These are phyloP conservation scores for Saccharomycopsis sp. DNA, from an alignment of 805 yeast species.

Conservation along the genomic window DNA sequence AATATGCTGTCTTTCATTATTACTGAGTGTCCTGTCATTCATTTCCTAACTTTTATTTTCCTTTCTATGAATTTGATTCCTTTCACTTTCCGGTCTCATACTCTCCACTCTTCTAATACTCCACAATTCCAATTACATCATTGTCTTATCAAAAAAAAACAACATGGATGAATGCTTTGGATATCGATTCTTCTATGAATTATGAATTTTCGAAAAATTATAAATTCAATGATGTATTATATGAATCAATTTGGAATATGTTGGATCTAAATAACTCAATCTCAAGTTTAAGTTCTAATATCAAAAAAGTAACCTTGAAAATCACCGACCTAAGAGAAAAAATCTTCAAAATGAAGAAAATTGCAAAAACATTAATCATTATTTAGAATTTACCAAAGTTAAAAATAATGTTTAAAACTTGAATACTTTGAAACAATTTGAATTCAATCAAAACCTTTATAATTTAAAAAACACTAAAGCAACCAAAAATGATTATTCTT, in stretches of 20 bases:
- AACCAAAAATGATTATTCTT: background rate
- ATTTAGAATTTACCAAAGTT: conserved; percentile 3
- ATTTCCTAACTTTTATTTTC: no score
- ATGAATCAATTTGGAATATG: conserved; percentile 5
- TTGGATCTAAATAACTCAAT: conserved; percentile 11
- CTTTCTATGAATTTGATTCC: no score
- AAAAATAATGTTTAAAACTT: conserved; percentile 3
- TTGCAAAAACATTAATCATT: conserved; percentile 1
- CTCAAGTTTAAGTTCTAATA: background rate
- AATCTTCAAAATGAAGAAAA: conserved; percentile 1
- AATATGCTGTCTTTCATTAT: no score
- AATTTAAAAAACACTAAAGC: background rate
- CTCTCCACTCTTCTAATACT: no score
- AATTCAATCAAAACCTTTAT: background rate
- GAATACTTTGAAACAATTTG: background rate
- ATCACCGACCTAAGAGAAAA: conserved; percentile 1
- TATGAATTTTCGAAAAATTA: conserved; percentile 7
- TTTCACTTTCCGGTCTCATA: no score
- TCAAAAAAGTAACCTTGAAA: background rate
- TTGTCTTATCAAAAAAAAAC: no score
- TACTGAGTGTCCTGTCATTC: no score
- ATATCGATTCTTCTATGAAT: conserved; percentile 4
- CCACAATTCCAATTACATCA: no score
- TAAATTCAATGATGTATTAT: conserved; percentile 5
- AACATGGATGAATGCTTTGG: conserved; percentile 9